These are phyloP conservation scores for Solanum pennellii DNA, from an alignment of 257 asterid species.

Conservation along the genomic window DNA sequence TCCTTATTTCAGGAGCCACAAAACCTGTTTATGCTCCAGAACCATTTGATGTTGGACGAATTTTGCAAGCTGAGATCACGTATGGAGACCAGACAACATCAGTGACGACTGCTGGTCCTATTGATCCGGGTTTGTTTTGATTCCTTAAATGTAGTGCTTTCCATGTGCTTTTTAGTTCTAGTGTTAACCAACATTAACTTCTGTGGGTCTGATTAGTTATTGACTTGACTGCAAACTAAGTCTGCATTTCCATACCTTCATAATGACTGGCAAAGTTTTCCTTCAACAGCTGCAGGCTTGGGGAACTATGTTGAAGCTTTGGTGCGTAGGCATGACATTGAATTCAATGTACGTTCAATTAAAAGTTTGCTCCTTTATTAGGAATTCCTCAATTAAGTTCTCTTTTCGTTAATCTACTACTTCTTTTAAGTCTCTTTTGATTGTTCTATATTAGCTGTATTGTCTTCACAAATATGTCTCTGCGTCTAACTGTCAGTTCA, in stretches of 20 bases:
- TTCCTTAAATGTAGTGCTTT: neutral
- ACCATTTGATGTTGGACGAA: slow-evolving; percentile 86
- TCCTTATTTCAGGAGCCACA: slow-evolving; percentile 58
- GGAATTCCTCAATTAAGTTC: neutral
- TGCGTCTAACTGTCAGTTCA: neutral
- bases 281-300: slow-evolving; percentile 77
- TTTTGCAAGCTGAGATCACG: slow-evolving; percentile 64
- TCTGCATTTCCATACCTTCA: neutral
- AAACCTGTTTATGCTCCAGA: slow-evolving; percentile 87
- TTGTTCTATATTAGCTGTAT: neutral
- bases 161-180: neutral
- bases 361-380: neutral
- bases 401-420: neutral
- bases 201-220: neutral
- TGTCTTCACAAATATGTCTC: neutral
- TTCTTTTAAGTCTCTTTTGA: neutral
- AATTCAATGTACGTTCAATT: slow-evolving; percentile 55
- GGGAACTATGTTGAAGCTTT: slow-evolving; percentile 95
- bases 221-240: neutral
- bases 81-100: slow-evolving; percentile 35
- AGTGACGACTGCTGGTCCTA: slow-evolving; percentile 54
- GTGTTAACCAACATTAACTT: neutral
- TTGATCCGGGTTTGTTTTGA: slow-evolving; percentile 57
- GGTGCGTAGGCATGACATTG: slow-evolving; percentile 86
- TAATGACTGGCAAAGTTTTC: slow-evolving; percentile 3